These are phyloP conservation scores for Penicillium hesseltinei DNA, from an alignment of 2,329 filamentous ascomycete species.

Conservation along the genomic window DNA sequence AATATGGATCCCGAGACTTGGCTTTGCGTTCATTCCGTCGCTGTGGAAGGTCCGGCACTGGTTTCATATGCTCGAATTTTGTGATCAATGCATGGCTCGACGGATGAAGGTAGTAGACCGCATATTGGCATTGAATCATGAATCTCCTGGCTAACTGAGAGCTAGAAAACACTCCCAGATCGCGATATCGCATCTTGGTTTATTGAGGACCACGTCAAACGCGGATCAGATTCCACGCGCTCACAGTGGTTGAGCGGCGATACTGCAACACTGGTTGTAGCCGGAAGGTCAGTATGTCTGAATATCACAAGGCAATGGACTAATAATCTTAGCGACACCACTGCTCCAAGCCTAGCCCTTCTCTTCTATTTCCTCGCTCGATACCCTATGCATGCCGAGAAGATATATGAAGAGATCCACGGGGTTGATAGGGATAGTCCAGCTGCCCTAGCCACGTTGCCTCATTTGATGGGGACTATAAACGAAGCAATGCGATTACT, in stretches of 20 bases:
- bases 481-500: constrained; percentile 2
- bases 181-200: constrained; percentile 13
- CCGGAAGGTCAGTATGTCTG: background rate
- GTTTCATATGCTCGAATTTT: constrained; percentile 15
- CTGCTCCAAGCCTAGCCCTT: constrained; percentile 7
- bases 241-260: constrained; percentile 2
- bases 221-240: background rate
- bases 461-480: constrained; percentile 1
- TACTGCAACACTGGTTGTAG: constrained; percentile 7
- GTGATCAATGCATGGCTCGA: constrained; percentile 37
- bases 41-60: constrained; percentile 9
- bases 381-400: constrained; percentile 2
- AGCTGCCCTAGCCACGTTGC: background rate
- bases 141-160: background rate
- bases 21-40: constrained; percentile 4
- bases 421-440: background rate
- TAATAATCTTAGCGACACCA: constrained; percentile 7
- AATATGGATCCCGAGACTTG: constrained; percentile 27
- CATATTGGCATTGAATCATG: background rate
- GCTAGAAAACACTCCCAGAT: background rate
- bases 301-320: background rate
- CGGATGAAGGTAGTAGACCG: constrained; percentile 1
- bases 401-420: background rate
- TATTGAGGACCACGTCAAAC: constrained; percentile 8
- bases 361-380: constrained; percentile 13